Evolutionary conservation across 805 yeast species (phyloP), one percentile per base, ranked within the genome.

Genomic region (Aciculoconidium aculeatum): DNA sequence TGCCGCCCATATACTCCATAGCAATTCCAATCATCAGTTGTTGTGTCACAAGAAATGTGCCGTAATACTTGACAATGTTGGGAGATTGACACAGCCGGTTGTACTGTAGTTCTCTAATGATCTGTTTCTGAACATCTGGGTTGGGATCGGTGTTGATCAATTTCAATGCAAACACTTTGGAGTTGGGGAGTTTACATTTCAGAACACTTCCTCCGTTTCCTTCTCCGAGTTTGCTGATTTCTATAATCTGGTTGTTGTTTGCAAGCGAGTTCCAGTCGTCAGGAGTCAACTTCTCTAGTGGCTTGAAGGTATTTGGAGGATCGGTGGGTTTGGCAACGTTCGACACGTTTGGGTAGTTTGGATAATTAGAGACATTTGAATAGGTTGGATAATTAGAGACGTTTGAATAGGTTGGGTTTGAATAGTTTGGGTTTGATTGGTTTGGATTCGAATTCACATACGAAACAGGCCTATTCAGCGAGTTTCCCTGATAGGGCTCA

Each of bases 1-100:
- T 73, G 1, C 96, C 97, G 15, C 87, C 95, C 87, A 94, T 92
- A 53, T 75, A 92, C 55, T 92, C 98, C 97, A 92, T 92, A 27
- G 95, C 86, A 16, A 92, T 92, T 42, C 84, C 87, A 22, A 92
- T 87, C 47, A 87, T 75, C 16, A 87, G 82, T 37, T 72, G 76
- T 34, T 72, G 71, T 45, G 80, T 84, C 44, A 82, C 78, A 40
- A 84, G 65, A 48, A 84, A 92, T 39, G 95, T 87, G 6, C 98
- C 98, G 53, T 85, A 90, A 54, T 92, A 92, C 52, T 77, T 73
- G 15, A 90, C 97, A 37, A 92, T 92, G 49, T 76, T 80, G 3
- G 86, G 85, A 21, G 90, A 80, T 44, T 75, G 67, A 51, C 94
- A 90, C 21, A 79, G 69, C 41, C 84, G 71, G 54, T 90, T 90